Conservation (phyloP, 495 filamentous ascomycete genomes). For the Xylaria palmicola region DNA sequence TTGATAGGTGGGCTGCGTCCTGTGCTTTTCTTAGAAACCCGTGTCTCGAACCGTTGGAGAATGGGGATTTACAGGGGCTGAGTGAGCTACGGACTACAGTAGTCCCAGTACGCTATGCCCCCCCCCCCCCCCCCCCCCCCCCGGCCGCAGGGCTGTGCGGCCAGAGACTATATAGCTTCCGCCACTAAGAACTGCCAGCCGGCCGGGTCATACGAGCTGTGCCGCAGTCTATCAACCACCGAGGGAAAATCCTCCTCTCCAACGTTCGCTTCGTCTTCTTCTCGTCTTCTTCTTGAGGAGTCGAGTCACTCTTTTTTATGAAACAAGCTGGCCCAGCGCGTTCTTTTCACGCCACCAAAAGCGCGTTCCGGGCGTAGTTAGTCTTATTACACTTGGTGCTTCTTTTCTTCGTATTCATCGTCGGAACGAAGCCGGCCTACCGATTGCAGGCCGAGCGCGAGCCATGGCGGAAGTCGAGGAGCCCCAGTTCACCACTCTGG, state of each 20-base stretch:
- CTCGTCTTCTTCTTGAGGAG: not conserved
- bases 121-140: constrained; percentile 9
- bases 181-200: not conserved
- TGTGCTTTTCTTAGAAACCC: constrained; percentile 6
- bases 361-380: too few relatives aligned
- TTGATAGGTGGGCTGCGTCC: not conserved
- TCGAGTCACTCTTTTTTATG: not conserved
- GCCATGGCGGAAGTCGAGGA: constrained; percentile 55
- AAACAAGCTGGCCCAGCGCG: not conserved
- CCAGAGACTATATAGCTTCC: not conserved
- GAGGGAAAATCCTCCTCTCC: not conserved
- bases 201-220: not conserved
- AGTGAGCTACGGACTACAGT: not conserved
- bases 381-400: too few relatives aligned
- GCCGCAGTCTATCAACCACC: not conserved
- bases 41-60: constrained; percentile 1
- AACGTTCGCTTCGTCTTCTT: too few relatives aligned
- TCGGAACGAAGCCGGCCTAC: not conserved
- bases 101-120: not conserved
- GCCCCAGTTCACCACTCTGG: constrained; percentile 53
- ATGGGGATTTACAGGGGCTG: not conserved
- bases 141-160: constrained; percentile 1
- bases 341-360: not conserved
- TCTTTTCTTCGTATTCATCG: too few relatives aligned
- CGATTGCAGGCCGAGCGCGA: too few relatives aligned